Evolutionary conservation across 192 early-diverging fungal species (phyloP), one percentile per base, ranked within the genome.

Genomic region (Linnemannia schmuckeri): DNA sequence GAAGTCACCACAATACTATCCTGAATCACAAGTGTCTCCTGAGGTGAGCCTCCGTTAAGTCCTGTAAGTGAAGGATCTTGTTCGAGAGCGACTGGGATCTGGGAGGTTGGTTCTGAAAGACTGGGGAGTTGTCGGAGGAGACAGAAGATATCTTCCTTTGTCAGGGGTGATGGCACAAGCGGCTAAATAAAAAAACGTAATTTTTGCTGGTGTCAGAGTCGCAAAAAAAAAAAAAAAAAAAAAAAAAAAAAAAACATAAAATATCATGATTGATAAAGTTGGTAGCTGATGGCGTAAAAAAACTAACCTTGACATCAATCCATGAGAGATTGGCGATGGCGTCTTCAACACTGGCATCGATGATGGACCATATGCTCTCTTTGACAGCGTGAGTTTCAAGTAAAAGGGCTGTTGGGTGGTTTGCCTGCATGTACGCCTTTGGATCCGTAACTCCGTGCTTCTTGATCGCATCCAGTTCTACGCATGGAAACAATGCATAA

Each of bases 341-440:
- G 52, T 87, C 85, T 17, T 87, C 85, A 41, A 87, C 76, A 37
- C 76, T 87, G 42, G 85, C 85, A 71, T 87, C 85, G 18, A 87
- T 69, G 20, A 87, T 78, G 5, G 85, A 87, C 85, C 85, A 87
- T 9, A 87, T 87, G 15, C 76, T 87, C 2, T 87, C 85, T 18
- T 81, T 81, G 6, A 87, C 79, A 33, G 72, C 76, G 41, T 87
- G 76, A 2, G 70, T 75, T 20, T 87, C 85, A 0, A 87, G 80
- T 1, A 87, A 18, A 0, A 87, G n/a, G 12, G 79, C 71, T 12
- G 75, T 68, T 27, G 85, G 79, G 41, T 87, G 80, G n/a, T 87
- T 87, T 41, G 85, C 33, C 33, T 70, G 47, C 0, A 87, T 20
- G 44, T 87, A 81, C 8, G 61, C 66, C 41, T 78, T 87, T 27